phyloP scores from a whole-genome alignment of 805 yeast genomes.

The Candida rishiriensis region DNA sequence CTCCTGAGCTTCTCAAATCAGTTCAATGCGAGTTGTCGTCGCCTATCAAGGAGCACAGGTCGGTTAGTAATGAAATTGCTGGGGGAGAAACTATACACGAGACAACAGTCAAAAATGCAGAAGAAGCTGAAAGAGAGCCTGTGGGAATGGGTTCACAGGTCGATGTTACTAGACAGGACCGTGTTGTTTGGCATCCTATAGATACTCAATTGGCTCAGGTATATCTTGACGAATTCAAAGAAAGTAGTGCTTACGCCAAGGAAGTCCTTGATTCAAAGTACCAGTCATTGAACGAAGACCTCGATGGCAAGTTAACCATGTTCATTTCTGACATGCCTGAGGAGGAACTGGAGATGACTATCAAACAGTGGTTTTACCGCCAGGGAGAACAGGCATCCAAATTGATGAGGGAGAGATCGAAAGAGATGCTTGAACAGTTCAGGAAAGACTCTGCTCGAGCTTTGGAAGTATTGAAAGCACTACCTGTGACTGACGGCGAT shows the following conservation, averaged over 20 bases:
- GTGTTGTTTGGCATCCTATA: constrained; percentile 24
- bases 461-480: constrained; percentile 33
- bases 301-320: constrained; percentile 58
- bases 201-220: constrained; percentile 25
- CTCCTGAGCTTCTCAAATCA: constrained; percentile 9
- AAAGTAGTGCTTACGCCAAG: constrained; percentile 26
- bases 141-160: too few relatives aligned
- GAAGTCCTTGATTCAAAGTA: constrained; percentile 31
- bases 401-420: constrained; percentile 42
- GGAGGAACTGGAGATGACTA: constrained; percentile 61
- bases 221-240: constrained; percentile 27
- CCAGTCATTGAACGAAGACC: constrained; percentile 48
- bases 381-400: constrained; percentile 51
- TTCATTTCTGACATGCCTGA: constrained; percentile 69
- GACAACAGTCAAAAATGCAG: background rate
- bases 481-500: constrained; percentile 25
- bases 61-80: background rate
- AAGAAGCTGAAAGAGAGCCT: too few relatives aligned
- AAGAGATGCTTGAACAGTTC: constrained; percentile 43
- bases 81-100: background rate
- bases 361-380: constrained; percentile 63
- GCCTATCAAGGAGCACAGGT: background rate
- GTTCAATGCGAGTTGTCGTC: too few relatives aligned
- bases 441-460: constrained; percentile 49
- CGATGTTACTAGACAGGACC: background rate